These are phyloP conservation scores for Spongospora subterranea DNA, from an alignment of 208 protist species.

Conservation along the genomic window DNA sequence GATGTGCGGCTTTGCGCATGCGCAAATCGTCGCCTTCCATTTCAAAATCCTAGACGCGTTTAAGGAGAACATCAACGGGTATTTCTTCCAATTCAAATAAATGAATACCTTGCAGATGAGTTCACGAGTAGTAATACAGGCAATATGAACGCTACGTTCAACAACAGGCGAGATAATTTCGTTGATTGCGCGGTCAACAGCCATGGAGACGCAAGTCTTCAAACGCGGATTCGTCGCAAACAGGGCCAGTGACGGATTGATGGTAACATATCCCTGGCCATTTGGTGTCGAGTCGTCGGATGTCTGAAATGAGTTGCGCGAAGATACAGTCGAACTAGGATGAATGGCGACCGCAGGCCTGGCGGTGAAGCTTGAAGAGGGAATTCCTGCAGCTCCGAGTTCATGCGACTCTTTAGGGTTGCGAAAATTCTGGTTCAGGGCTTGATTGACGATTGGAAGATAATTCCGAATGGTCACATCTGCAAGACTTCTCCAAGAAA, in stretches of 20 bases:
- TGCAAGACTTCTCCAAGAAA: constrained; percentile 59
- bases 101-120: constrained; percentile 94
- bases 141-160: constrained; percentile 88
- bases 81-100: too few relatives aligned
- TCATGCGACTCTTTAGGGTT: neutral
- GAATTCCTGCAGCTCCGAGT: neutral
- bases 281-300: neutral
- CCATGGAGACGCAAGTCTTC: constrained; percentile 72
- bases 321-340: neutral
- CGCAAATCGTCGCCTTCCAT: constrained; percentile 86
- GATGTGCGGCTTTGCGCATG: constrained; percentile 79
- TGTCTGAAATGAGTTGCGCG: neutral
- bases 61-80: constrained; percentile 78
- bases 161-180: constrained; percentile 79
- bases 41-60: constrained; percentile 87
- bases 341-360: neutral
- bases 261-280: constrained; percentile 59
- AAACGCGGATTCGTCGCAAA: constrained; percentile 72
- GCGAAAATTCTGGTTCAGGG: constrained; percentile 49
- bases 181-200: constrained; percentile 84
- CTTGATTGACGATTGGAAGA: constrained; percentile 14
- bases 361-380: neutral
- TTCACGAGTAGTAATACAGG: constrained; percentile 86
- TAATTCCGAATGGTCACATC: constrained; percentile 55
- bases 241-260: constrained; percentile 66